Base-by-base conservation (phyloP, 2,329 filamentous ascomycete genomes). In the Penicillium palitans region DNA sequence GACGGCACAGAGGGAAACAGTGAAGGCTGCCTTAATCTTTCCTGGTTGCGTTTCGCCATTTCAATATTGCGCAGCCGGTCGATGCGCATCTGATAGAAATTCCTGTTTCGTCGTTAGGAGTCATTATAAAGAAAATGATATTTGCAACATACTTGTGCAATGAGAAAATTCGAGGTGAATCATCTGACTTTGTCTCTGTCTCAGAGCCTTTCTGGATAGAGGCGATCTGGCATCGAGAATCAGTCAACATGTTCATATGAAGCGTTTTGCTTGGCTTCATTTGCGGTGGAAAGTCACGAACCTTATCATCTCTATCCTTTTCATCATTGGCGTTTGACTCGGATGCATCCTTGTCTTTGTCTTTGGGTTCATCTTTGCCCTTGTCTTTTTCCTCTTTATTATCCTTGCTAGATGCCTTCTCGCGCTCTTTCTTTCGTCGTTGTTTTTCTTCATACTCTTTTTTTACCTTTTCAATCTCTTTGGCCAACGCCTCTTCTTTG, bases 1-100 rank as follows among this genome's bases (percentile, higher is more conserved):
- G 85, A 89, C 2, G 93, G 93, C 1, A 95, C 91, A 42, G 90
- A 89, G 1, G 95, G 95, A 70, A 98, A 98, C 59, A 89, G 85
- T 27, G 83, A 84, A 1, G 91, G 90, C 70, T 92, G 89, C 62
- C 85, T 88, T 60, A 96, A 75, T 45, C 91, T 85, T 73, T 97
- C 91, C 44, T 88, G 86, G 69, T 93, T 95, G 52, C 90, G 83
- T 75, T 87, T 96, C 12, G 91, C 89, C 54, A 87, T 81, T 70
- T 95, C 90, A n/a, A 84, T 84, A 72, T 90, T 89, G 44, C 87
- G 84, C 70, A 92, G 88, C 71, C 89, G 89, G 72, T 91, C 87
- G 51, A 96, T 73, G 17, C 95, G 87, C 78, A 92, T 90, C 66
- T 93, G 89, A 72, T 91, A 96, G 75, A 99, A 96, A 27, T 86